A percentile compares a stretch with the other conserved stretches of the same genome.
These are phyloP conservation scores for Hymenoscyphus occultus DNA, from an alignment of 2,329 filamentous ascomycete species.

Conservation along the genomic window DNA sequence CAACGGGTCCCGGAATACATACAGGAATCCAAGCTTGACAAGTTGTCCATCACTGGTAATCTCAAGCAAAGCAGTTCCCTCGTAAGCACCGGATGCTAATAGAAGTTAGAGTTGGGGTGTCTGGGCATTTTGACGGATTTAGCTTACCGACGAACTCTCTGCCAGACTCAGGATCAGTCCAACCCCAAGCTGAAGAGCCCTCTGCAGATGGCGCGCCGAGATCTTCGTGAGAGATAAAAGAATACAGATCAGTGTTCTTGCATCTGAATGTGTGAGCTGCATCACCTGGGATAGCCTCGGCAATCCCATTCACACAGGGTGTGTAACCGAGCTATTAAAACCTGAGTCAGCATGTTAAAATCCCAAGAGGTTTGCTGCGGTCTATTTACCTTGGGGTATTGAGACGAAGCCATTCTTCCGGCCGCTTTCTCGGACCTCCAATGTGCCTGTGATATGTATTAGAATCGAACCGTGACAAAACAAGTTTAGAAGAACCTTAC, in stretches of 20 bases:
- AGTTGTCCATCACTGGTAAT: conserved; percentile 44
- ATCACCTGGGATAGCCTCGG: conserved; percentile 17
- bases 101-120: no score
- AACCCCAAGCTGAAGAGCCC: conserved; percentile 36
- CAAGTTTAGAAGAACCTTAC: conserved; percentile 1
- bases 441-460: conserved; percentile 30
- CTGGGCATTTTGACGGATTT: no score
- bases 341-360: conserved; percentile 10
- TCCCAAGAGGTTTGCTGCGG: conserved; percentile 12
- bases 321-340: conserved; percentile 15
- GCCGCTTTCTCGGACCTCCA: conserved; percentile 31
- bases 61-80: conserved; percentile 51
- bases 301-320: conserved; percentile 16
- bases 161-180: conserved; percentile 46
- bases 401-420: conserved; percentile 37
- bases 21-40: conserved; percentile 46
- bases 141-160: conserved; percentile 41
- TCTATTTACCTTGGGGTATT: conserved; percentile 24
- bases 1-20: conserved; percentile 37
- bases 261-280: conserved; percentile 39
- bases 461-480: background rate
- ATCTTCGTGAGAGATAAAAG: conserved; percentile 52
- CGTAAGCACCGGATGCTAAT: conserved; percentile 44
- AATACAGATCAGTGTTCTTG: conserved; percentile 52
- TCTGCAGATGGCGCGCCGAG: conserved; percentile 48